Evolutionary conservation across 352 stramenopile species (phyloP).

Genomic region (Phytopythium vexans): DNA sequence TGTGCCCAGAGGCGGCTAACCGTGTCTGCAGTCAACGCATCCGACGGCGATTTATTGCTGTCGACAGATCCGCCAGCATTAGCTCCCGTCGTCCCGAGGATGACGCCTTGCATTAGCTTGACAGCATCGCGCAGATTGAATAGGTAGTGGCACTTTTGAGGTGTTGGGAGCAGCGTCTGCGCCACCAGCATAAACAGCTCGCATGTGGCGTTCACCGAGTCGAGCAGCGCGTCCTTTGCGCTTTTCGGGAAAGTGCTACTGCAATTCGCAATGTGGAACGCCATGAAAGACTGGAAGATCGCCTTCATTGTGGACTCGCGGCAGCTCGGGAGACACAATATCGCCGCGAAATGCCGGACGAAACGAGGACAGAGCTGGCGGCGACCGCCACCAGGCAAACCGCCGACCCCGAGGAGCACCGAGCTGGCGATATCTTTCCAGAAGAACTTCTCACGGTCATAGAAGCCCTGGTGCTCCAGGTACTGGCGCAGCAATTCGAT

Average conservation of each 20-base stretch:
- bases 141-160: slow-evolving; percentile 79
- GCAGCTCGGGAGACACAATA: slow-evolving; percentile 71
- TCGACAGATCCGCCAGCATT: neutral
- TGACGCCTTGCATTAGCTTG: slow-evolving; percentile 84
- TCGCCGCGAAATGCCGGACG: slow-evolving; percentile 57
- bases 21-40: slow-evolving; percentile 29
- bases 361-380: slow-evolving; percentile 60
- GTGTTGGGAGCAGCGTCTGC: slow-evolving; percentile 60
- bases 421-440: slow-evolving; percentile 77
- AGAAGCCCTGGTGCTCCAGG: slow-evolving; percentile 67
- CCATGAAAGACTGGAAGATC: slow-evolving; percentile 90
- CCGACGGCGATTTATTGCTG: neutral
- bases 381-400: slow-evolving; percentile 52
- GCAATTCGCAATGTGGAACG: slow-evolving; percentile 34
- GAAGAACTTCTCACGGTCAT: slow-evolving; percentile 82
- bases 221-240: slow-evolving; percentile 46
- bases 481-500: slow-evolving; percentile 77
- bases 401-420: slow-evolving; percentile 62
- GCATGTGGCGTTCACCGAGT: slow-evolving; percentile 61
- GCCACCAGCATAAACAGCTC: slow-evolving; percentile 58
- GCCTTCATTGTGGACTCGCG: slow-evolving; percentile 74
- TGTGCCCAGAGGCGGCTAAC: slow-evolving; percentile 87
- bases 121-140: slow-evolving; percentile 83
- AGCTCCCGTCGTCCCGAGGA: slow-evolving; percentile 28
- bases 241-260: slow-evolving; percentile 26